A percentile compares a stretch with the other conserved stretches of the same genome.
Evolutionary conservation across 495 filamentous ascomycete species (phyloP).

Genomic region (Xylaria cubensis): DNA sequence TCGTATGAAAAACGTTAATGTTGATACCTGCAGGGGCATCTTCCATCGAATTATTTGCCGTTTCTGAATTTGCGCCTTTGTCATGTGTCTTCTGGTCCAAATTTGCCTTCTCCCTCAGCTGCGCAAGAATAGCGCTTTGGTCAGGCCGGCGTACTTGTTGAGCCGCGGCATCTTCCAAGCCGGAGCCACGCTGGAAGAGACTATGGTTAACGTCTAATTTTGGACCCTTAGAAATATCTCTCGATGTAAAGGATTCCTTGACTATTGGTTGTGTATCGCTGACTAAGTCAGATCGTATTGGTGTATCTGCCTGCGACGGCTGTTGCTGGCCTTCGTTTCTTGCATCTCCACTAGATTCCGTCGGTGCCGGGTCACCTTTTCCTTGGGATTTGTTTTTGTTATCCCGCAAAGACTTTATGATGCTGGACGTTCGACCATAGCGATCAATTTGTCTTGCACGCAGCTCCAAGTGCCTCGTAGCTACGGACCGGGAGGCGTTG

Average conservation of each 20-base stretch:
- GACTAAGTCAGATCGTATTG: not conserved
- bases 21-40: slow-evolving; percentile 40
- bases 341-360: slow-evolving; percentile 4
- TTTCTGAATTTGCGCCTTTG: slow-evolving; percentile 2
- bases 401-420: slow-evolving; percentile 69
- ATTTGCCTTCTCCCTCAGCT: slow-evolving; percentile 35
- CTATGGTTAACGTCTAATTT: slow-evolving; percentile 13
- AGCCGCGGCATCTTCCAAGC: slow-evolving; percentile 15
- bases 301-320: not conserved
- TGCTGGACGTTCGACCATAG: slow-evolving; percentile 76
- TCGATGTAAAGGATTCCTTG: not conserved
- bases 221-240: not conserved
- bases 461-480: slow-evolving; percentile 78
- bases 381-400: slow-evolving; percentile 67
- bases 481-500: slow-evolving; percentile 78
- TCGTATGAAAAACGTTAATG: slow-evolving; percentile 49
- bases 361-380: slow-evolving; percentile 45
- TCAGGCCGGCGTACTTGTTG: slow-evolving; percentile 33
- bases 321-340: not conserved
- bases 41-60: slow-evolving; percentile 20
- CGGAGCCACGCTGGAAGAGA: slow-evolving; percentile 19
- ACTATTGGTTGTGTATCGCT: not conserved
- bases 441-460: slow-evolving; percentile 78
- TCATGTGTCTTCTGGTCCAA: slow-evolving; percentile 21
- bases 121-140: slow-evolving; percentile 50